Evolutionary conservation across 352 stramenopile species (phyloP).

Genomic region (Phytophthora boehmeriae): DNA sequence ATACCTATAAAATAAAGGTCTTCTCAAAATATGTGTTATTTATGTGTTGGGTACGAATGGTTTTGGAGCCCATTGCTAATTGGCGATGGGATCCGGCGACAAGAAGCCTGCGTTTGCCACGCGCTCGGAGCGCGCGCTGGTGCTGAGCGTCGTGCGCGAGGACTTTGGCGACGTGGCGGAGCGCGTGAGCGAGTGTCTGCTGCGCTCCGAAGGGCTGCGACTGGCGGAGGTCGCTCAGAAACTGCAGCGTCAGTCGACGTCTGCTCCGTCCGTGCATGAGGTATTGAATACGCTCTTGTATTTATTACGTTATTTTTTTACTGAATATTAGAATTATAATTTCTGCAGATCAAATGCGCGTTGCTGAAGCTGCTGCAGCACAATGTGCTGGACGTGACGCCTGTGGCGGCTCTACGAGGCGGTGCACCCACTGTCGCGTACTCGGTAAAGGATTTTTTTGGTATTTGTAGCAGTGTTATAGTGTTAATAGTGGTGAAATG

Average conservation of each 20-base stretch:
- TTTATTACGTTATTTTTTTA: neutral
- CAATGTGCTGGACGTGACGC: constrained; percentile 77
- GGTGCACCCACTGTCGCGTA: constrained; percentile 43
- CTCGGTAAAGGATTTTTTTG: constrained; percentile 38
- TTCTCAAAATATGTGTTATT: constrained; percentile 4
- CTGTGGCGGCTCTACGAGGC: constrained; percentile 35
- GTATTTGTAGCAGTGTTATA: constrained; percentile 4
- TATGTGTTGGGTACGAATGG: constrained; percentile 15
- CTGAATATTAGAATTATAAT: neutral
- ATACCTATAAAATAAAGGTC: neutral
- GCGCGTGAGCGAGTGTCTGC: constrained; percentile 57
- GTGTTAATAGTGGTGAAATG: constrained; percentile 3
- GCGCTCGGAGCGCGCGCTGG: constrained; percentile 74
- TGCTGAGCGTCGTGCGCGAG: constrained; percentile 77
- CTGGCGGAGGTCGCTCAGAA: constrained; percentile 71
- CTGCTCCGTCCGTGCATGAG: constrained; percentile 63
- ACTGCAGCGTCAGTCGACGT: constrained; percentile 42
- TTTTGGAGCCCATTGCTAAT: neutral
- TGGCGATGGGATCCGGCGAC: constrained; percentile 17
- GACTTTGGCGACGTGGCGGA: constrained; percentile 81
- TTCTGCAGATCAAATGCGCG: constrained; percentile 68
- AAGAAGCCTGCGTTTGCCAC: constrained; percentile 51
- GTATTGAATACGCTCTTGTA: constrained; percentile 8
- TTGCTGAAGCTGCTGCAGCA: constrained; percentile 89
- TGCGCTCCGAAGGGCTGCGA: constrained; percentile 72